These are phyloP conservation scores for Astrocystis sublimbata DNA, from an alignment of 495 filamentous ascomycete genomes.

Conservation along the genomic window DNA sequence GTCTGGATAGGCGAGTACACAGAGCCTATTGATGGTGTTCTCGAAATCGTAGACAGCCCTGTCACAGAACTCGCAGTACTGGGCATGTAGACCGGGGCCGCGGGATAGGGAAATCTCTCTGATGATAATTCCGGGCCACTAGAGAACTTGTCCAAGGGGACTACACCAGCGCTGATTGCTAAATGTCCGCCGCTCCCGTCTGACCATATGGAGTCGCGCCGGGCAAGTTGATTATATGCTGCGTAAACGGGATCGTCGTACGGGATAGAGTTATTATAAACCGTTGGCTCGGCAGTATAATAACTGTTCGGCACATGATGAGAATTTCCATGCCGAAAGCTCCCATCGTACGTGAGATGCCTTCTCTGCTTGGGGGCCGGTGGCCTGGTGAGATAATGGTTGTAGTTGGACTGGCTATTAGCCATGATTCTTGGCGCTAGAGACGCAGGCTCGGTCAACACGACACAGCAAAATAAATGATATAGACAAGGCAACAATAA, in stretches of 20 bases:
- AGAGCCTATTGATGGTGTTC: constrained; percentile 14
- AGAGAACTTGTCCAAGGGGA: constrained; percentile 18
- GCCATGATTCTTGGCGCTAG: background rate
- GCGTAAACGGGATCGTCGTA: background rate
- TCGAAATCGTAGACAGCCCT: constrained; percentile 18
- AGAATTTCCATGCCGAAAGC: too few relatives aligned
- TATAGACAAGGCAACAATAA: background rate
- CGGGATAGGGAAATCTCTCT: constrained; percentile 2
- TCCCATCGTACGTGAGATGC: background rate
- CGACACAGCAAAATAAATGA: too few relatives aligned
- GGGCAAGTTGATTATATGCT: background rate
- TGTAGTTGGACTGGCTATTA: background rate
- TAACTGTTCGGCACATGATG: background rate
- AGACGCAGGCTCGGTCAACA: background rate
- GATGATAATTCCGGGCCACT: constrained; percentile 3
- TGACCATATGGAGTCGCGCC: constrained; percentile 16
- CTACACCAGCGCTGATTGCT: constrained; percentile 10
- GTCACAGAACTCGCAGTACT: constrained; percentile 18
- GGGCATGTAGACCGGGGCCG: background rate
- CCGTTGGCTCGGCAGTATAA: background rate
- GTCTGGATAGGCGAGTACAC: constrained; percentile 25
- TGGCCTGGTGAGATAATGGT: background rate
- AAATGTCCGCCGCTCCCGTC: constrained; percentile 10
- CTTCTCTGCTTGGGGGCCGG: background rate
- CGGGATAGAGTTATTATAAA: background rate